Base-by-base conservation (phyloP, 1,284 basidiomycete species). In the Blastosporella zonata region DNA sequence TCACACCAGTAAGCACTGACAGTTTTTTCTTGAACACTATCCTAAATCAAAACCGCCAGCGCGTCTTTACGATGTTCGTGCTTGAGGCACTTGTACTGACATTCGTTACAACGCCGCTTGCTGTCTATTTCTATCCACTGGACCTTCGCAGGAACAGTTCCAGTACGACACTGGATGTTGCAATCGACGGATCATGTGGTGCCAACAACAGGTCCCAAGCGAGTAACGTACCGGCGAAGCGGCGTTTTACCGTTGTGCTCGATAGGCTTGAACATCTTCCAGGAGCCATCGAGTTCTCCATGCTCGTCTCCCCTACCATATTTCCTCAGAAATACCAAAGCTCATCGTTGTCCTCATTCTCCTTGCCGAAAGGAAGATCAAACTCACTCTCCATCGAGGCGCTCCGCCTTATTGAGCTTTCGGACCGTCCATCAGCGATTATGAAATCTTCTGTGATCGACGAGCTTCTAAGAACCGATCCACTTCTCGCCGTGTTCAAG, bases 41-140 rank as follows among this genome's bases (percentile, higher is more conserved):
- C 12, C 22, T 31, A 3, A 48, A 3, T 43, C 6, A 17, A 38
- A 5, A 28, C 8, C 4, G 1, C 3, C 60, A 77, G 70, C 70
- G 73, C 15, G 82, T 88, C 8, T 89, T 88, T 62, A 85, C 85
- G 12, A 97, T 97, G 91, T 95, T 97, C 59, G 93, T 96, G 21
- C 71, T 97, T 33, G 90, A 92, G 66, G 92, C 93, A 0, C 69
- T 97, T 41, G 65, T 89, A 23, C 75, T 96, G 43, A 97, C 93
- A 0, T 90, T 90, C 67, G 78, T 90, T 73, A 97, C 93, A 0
- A 96, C 93, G 0, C 94, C 93, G 0, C 73, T 87, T 37, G 92
- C 93, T 12, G 78, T 84, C 2, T 65, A 73, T 53, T 71, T 93
- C 22, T 96, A 95, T 61, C 93, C 93, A 1, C 78, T 78, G 5